Evolutionary conservation across 2,329 filamentous ascomycete species (phyloP), one percentile per base, ranked within the genome.

Genomic region (Fusarium pilosicola): DNA sequence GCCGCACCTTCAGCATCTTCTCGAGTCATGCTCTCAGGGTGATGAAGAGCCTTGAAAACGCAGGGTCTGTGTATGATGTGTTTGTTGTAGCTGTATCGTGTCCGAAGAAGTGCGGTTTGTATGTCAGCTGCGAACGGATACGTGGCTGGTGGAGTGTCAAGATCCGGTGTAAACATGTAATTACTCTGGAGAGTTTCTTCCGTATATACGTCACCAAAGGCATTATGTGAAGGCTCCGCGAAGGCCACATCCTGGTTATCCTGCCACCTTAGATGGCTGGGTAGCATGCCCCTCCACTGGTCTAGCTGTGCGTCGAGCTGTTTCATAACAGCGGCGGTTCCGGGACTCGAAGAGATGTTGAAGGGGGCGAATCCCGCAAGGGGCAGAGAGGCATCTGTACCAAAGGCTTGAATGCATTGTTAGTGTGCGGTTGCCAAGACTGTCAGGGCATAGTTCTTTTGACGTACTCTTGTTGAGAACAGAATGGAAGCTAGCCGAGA

Each of bases 41-140:
- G 85, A 76, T 91, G 88, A 6, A 91, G 81, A 3, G 86, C 88
- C 75, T 90, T 91, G 81, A 88, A 91, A 10, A 91, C 76, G 63
- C 87, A 91, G 2, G 89, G 88, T 17, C 88, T 84, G 77, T 90
- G 85, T 65, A 90, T 84, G 65, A 90, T 84, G 75, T 88, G 88
- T 63, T 88, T 88, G 28, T 86, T 85, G 73, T 89, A 89, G 78
- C 89, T 90, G 78, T 89, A 91, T 54, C 87, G 84, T 10, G 88
- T 89, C 51, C 89, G 86, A 14, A 91, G 82, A 17, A 89, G 80
- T 5, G 89, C 89, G 13, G 87, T 85, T 65, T 90, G 87, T 39
- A 91, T 82, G 74, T 90, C 88, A 65, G 88, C 83, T 22, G 85
- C 85, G 75, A 86, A 89, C 20, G 83, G 83, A 76, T 89, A 89